A percentile compares a stretch with the other conserved stretches of the same genome.
Conservation (phyloP, 2,329 filamentous ascomycete species). For the Fusarium sp. region DNA sequence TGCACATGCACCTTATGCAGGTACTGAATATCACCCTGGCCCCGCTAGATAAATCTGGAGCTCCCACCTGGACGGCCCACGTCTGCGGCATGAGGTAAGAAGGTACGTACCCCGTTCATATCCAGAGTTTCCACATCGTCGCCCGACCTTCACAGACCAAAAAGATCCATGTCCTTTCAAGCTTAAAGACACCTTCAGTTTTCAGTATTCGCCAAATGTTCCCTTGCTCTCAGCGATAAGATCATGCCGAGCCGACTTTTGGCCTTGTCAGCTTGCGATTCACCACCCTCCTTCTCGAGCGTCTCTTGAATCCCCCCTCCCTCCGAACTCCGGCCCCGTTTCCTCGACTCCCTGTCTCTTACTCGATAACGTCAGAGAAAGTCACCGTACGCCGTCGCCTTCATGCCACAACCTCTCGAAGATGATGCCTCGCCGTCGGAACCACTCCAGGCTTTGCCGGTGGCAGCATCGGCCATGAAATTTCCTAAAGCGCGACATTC, state of each 20-base stretch:
- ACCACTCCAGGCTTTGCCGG: conserved; percentile 73
- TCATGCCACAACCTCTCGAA: conserved; percentile 74
- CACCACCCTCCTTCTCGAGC: conserved; percentile 35
- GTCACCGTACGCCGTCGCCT: conserved; percentile 47
- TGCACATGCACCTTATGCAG: conserved; percentile 37
- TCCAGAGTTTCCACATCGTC: conserved; percentile 38
- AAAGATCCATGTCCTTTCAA: conserved; percentile 17
- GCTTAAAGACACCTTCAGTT: conserved; percentile 16
- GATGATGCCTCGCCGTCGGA: conserved; percentile 66
- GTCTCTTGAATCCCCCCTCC: conserved; percentile 37
- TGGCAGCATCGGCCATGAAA: conserved; percentile 66
- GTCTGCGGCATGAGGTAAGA: conserved; percentile 31
- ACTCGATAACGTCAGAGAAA: conserved; percentile 22
- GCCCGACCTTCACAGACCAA: conserved; percentile 37
- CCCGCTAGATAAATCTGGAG: conserved; percentile 25
- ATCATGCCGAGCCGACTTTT: conserved; percentile 45
- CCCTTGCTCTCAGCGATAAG: conserved; percentile 30
- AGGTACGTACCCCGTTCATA: conserved; percentile 41
- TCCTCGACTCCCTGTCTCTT: conserved; percentile 10
- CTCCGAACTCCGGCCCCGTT: conserved; percentile 20
- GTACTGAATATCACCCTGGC: conserved; percentile 31
- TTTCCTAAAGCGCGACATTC: conserved; percentile 69
- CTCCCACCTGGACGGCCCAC: background rate
- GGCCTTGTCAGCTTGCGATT: conserved; percentile 35
- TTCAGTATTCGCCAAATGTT: conserved; percentile 18